phyloP scores from a whole-genome alignment of 2,329 filamentous ascomycete species.

The Trichoderma semiorbis region DNA sequence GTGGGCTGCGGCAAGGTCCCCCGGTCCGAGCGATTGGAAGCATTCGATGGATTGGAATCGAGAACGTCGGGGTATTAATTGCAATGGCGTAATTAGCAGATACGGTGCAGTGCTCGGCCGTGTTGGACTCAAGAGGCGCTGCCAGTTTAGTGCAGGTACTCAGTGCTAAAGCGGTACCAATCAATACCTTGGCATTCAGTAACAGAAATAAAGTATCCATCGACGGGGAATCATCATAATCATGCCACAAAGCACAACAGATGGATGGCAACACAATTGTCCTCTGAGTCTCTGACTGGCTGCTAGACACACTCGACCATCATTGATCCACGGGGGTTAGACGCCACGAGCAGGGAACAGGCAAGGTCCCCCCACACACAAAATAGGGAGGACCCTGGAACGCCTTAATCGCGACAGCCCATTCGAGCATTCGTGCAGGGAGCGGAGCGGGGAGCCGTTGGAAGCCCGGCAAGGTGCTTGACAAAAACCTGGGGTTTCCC shows the following conservation, averaged over 20 bases:
- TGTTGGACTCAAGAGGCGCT: not conserved
- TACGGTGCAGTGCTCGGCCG: not conserved
- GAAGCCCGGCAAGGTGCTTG: constrained; percentile 1
- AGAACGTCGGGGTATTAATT: not conserved
- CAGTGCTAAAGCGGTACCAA: not conserved
- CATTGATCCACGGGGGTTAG: not conserved
- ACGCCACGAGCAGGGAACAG: constrained; percentile 18
- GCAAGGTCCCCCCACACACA: constrained; percentile 7
- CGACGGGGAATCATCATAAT: not conserved
- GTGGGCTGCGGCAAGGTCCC: not conserved
- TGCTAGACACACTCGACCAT: not conserved
- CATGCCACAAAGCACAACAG: not conserved
- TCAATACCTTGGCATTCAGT: not conserved
- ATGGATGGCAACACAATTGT: not conserved
- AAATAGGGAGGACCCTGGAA: not conserved
- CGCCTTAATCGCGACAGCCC: constrained; percentile 1
- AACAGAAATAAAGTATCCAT: not conserved
- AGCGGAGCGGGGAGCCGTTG: constrained; percentile 10
- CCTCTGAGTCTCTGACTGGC: not conserved
- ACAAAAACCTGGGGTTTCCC: not conserved
- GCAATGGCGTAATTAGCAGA: not conserved
- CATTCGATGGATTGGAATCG: not conserved
- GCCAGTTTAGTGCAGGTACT: not conserved
- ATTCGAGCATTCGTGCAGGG: not conserved
- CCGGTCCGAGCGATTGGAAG: not conserved